Evolutionary conservation across 805 yeast species (phyloP).

Genomic region (Vanderwaltozyma verrucispora): DNA sequence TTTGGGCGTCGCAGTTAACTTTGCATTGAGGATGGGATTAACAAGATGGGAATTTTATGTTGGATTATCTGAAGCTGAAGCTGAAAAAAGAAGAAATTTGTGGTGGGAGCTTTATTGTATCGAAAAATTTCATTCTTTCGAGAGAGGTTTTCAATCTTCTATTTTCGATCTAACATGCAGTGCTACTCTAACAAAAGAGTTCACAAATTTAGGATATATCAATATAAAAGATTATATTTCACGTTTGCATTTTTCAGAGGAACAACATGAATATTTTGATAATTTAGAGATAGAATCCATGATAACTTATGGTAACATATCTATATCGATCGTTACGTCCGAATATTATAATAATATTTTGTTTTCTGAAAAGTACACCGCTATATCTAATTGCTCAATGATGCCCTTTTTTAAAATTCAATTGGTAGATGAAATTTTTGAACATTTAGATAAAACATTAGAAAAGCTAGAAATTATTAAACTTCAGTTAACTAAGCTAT

Average conservation of each 20-base stretch:
- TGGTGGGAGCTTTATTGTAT: conserved; percentile 25
- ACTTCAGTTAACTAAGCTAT: conserved; percentile 12
- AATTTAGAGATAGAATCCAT: conserved; percentile 7
- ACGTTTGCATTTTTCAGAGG: conserved; percentile 4
- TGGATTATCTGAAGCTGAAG: conserved; percentile 23
- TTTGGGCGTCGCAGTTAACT: conserved; percentile 14
- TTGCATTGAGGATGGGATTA: conserved; percentile 20
- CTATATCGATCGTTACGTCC: conserved; percentile 10
- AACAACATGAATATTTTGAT: conserved; percentile 4
- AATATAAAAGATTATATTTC: conserved; percentile 14
- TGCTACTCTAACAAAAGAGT: conserved; percentile 18
- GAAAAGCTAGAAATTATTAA: conserved; percentile 14
- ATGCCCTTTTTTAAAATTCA: conserved; percentile 11
- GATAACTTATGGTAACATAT: conserved; percentile 15
- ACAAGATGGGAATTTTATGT: conserved; percentile 28
- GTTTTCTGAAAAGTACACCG: conserved; percentile 19
- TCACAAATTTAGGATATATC: conserved; percentile 18
- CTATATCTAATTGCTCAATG: conserved; percentile 18
- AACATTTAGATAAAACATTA: conserved; percentile 8
- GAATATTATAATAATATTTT: conserved; percentile 16
- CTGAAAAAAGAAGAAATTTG: conserved; percentile 20
- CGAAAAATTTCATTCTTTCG: conserved; percentile 12
- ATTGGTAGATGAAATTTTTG: conserved; percentile 13
- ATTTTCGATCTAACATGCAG: conserved; percentile 16
- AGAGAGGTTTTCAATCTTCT: conserved; percentile 14